Percentiles rank a stretch among this genome's conserved stretches.
Evolutionary conservation across 1,284 basidiomycete species (phyloP).

Genomic region (Phellopilus nigrolimitatus): DNA sequence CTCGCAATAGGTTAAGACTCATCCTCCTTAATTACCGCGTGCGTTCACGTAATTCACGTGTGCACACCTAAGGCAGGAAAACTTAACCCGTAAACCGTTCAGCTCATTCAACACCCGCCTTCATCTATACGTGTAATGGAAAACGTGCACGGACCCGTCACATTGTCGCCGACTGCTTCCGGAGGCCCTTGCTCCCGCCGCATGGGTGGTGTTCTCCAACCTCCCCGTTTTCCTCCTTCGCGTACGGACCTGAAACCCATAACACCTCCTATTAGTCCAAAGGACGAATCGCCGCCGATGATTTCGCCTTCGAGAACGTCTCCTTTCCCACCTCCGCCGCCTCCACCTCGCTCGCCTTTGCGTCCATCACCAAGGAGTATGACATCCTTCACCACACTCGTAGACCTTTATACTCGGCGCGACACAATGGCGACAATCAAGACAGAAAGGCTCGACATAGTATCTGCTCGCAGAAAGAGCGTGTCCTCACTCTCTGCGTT

Average conservation of each 20-base stretch:
- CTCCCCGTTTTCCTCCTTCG: slow-evolving; percentile 14
- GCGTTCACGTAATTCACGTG: slow-evolving; percentile 19
- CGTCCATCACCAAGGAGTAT: slow-evolving; percentile 18
- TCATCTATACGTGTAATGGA: slow-evolving; percentile 17
- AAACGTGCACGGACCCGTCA: slow-evolving; percentile 15
- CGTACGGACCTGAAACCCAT: slow-evolving; percentile 9
- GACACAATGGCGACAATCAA: slow-evolving; percentile 14
- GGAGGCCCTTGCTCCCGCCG: slow-evolving; percentile 19
- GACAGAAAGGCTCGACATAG: neutral
- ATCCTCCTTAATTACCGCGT: slow-evolving; percentile 14
- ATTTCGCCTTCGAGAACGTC: slow-evolving; percentile 12
- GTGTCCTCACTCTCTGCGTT: slow-evolving; percentile 8
- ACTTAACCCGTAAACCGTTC: slow-evolving; percentile 9
- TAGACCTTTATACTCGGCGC: slow-evolving; percentile 16
- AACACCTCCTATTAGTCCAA: slow-evolving; percentile 18
- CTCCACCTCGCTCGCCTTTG: slow-evolving; percentile 19
- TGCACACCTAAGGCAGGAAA: slow-evolving; percentile 2
- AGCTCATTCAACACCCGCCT: slow-evolving; percentile 7
- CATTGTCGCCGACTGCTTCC: slow-evolving; percentile 11
- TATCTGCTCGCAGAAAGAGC: slow-evolving; percentile 4
- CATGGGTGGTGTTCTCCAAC: slow-evolving; percentile 18
- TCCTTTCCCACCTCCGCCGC: slow-evolving; percentile 14
- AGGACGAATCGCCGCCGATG: slow-evolving; percentile 11
- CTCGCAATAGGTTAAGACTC: slow-evolving; percentile 2
- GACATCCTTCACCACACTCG: slow-evolving; percentile 16